These are phyloP conservation scores for Dalechampia spathulata DNA, from an alignment of 441 rosid genomes.

Conservation along the genomic window DNA sequence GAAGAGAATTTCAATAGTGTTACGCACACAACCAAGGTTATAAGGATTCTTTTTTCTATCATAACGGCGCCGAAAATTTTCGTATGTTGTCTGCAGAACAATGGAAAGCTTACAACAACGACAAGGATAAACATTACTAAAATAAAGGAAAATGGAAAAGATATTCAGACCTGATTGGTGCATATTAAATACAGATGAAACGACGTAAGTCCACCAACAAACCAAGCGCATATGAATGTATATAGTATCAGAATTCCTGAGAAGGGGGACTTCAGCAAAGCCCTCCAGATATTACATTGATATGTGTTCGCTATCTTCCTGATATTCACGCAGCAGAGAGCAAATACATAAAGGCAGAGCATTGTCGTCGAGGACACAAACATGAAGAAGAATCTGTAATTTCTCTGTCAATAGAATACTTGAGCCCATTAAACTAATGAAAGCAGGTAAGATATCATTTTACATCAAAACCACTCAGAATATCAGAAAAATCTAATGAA, in stretches of 20 bases:
- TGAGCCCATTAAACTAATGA: constrained; percentile 13
- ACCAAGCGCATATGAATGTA: constrained; percentile 54
- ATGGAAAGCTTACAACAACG: not conserved
- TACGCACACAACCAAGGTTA: constrained; percentile 40
- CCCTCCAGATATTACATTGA: constrained; percentile 40
- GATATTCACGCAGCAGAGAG: constrained; percentile 52
- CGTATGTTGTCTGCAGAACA: constrained; percentile 55
- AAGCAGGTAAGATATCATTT: not conserved
- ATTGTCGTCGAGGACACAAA: constrained; percentile 58
- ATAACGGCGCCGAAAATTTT: constrained; percentile 60
- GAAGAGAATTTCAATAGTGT: constrained; percentile 35
- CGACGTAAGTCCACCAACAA: constrained; percentile 60
- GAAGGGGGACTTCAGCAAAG: constrained; percentile 48
- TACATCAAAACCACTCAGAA: not conserved
- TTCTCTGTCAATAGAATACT: constrained; percentile 39
- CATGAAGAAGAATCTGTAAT: constrained; percentile 73
- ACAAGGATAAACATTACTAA: not conserved
- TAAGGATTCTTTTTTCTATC: constrained; percentile 54
- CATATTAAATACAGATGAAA: constrained; percentile 56
- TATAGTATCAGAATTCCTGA: constrained; percentile 53
- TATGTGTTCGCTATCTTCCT: constrained; percentile 34
- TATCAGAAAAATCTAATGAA: constrained; percentile 1
- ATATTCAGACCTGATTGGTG: constrained; percentile 49
- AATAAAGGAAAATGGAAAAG: not conserved
- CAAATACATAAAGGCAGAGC: constrained; percentile 50